Evolutionary conservation across 805 yeast species (phyloP), one percentile per base, ranked within the genome.

Genomic region (Myxozyma monticola): DNA sequence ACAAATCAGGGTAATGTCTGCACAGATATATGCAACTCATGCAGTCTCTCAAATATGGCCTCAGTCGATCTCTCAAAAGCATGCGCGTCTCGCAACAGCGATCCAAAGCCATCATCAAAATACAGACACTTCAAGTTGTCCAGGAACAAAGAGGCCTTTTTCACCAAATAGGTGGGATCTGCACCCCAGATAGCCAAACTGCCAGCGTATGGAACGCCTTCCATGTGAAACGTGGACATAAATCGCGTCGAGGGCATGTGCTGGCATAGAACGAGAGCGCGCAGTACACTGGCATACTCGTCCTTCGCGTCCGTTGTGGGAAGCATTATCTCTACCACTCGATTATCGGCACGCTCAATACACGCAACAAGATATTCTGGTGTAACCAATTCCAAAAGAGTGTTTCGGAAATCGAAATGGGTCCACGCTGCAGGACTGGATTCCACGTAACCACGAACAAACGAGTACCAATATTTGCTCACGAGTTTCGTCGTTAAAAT

Each of bases 341-440:
- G 21, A 4, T 51, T 51, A 14, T 36, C 41, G 7, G 55, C 40
- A 7, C 42, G 42, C 36, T 33, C 33, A 12, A 50, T 29, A 34
- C 55, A 50, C 20, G 48, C 44, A 14, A 46, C 47, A n/a, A 52
- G 37, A 40, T 39, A 52, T 17, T 52, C 57, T 4, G 45, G 51
- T n/a, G 54, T 48, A 25, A 52, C 33, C 5, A 44, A 36, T 8
- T 48, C 49, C 21, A 39, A 22, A 8, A 35, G 21, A 8, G 21
- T 15, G 15, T 35, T 15, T 10, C 26, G n/a, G 26, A 52, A 52
- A 40, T 52, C 54, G 37, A 49, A 45, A 18, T 33, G 15, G 5
- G 17, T 44, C 42, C 38, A 49, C 4, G 54, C 57, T 12, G 37
- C 31, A 9, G 45, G 37, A 26, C 22, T 21, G 2, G 26, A 14